phyloP scores from a whole-genome alignment of 148 eudicot species.

The Talinum fruticosum region DNA sequence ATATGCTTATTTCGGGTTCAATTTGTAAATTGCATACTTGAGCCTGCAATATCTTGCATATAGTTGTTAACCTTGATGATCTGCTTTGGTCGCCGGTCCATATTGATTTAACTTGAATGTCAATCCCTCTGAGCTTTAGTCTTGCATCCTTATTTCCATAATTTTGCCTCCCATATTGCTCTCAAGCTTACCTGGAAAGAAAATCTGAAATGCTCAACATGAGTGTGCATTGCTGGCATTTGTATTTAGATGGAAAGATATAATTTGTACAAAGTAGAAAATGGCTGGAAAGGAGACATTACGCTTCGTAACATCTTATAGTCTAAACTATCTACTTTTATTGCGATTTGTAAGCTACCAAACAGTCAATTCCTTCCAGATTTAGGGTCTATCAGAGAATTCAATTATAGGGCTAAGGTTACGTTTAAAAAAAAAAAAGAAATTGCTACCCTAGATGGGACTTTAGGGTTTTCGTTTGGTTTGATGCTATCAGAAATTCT shows the following conservation, averaged over 20 bases:
- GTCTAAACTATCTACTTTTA: no score
- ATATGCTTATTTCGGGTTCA: conserved; percentile 17
- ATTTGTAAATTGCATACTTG: neutral
- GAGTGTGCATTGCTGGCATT: neutral
- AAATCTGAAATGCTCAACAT: neutral
- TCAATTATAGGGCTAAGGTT: no score
- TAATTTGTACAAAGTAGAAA: no score
- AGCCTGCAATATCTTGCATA: no score
- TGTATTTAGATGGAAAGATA: neutral
- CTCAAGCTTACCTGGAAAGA: neutral
- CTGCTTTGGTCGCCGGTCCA: no score
- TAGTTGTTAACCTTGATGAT: no score
- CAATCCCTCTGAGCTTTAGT: neutral
- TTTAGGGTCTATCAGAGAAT: neutral
- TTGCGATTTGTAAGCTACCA: no score
- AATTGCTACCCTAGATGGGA: no score
- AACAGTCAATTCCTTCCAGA: neutral
- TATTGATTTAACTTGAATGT: neutral
- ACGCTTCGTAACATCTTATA: no score
- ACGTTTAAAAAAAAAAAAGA: no score
- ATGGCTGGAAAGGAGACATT: neutral
- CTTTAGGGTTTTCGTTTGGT: no score
- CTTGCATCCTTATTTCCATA: neutral
- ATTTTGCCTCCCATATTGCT: neutral
- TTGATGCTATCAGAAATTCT: neutral